phyloP scores from a whole-genome alignment of 371 early-diverging fungal genomes.

The Lichtheimia corymbifera region DNA sequence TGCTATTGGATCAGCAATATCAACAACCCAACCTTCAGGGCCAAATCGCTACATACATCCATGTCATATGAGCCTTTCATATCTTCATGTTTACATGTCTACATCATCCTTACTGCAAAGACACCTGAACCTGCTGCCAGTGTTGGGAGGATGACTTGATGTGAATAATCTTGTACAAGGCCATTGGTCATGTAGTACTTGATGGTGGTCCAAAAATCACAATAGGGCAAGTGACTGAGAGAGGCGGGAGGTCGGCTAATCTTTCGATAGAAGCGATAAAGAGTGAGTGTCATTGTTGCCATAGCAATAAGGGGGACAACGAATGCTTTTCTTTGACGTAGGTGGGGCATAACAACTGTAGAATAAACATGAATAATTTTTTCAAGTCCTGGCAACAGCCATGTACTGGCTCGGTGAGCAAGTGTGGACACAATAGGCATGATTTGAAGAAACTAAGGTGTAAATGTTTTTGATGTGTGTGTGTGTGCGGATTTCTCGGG shows the following conservation, averaged over 20 bases:
- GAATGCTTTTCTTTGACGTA: background rate
- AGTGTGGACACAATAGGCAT: constrained; percentile 8
- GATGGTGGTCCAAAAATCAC: constrained; percentile 7
- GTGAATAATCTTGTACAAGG: constrained; percentile 9
- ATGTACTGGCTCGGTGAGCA: background rate
- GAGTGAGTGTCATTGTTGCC: background rate
- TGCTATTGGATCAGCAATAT: constrained; percentile 24
- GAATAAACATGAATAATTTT: background rate
- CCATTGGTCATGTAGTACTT: constrained; percentile 8
- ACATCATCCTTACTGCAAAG: constrained; percentile 9
- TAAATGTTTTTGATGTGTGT: no score
- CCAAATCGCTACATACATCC: constrained; percentile 6
- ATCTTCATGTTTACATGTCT: no score
- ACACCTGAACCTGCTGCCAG: constrained; percentile 4
- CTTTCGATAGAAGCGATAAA: constrained; percentile 6
- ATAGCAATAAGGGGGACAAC: background rate
- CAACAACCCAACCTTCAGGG: constrained; percentile 14
- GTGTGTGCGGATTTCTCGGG: no score
- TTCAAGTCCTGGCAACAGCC: background rate
- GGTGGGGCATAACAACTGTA: background rate
- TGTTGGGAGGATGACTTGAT: constrained; percentile 8
- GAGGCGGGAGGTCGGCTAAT: constrained; percentile 1
- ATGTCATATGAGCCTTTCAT: background rate
- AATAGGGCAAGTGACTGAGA: constrained; percentile 15
- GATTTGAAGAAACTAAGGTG: background rate